Evolutionary conservation across 2,329 filamentous ascomycete species (phyloP), one percentile per base, ranked within the genome.

Genomic region (Alternaria dauci): DNA sequence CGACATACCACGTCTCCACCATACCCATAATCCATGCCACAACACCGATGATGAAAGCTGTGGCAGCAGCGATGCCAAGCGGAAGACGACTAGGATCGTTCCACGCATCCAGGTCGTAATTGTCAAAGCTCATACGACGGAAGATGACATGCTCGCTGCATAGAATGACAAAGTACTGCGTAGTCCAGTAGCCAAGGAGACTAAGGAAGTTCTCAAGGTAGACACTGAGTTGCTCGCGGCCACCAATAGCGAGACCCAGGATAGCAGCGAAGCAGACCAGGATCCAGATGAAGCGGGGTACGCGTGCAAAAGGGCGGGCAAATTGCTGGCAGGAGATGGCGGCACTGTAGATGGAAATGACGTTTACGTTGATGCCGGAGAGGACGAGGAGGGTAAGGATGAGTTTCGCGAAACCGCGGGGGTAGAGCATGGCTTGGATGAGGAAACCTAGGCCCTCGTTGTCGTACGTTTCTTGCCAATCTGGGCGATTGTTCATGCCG

Each of bases 1-100:
- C 85, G 23, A 84, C 75, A 66, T 83, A 86, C 82, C 83, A 87
- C 0, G 84, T 86, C 75, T 87, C 82, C 47, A 81, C 81, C 86
- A 89, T 88, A 1, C 86, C 87, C 69, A 88, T 77, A 23, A 86
- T 78, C 77, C 84, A 86, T 8, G 76, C 76, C 6, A 80, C 61
- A 2, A 80, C 73, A 6, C 80, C 80, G 0, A 81, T 60, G 2
- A 71, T 67, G 52, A 83, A 80, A 5, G 80, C 77, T 1, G 71
- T 59, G 5, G 75, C 74, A 3, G 76, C 81, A 7, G 80, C 81
- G 47, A 80, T 72, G 8, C 82, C 82, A 7, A 77, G 56, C 1
- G 82, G 82, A 39, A 84, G 68, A 32, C 76, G 71, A n/a, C 62
- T 66, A 0, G 79, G 80, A 42, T 81, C 75, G 52, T 84, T 82